These are phyloP conservation scores for Pelargonium australe DNA, from an alignment of 441 rosid species.

Conservation along the genomic window DNA sequence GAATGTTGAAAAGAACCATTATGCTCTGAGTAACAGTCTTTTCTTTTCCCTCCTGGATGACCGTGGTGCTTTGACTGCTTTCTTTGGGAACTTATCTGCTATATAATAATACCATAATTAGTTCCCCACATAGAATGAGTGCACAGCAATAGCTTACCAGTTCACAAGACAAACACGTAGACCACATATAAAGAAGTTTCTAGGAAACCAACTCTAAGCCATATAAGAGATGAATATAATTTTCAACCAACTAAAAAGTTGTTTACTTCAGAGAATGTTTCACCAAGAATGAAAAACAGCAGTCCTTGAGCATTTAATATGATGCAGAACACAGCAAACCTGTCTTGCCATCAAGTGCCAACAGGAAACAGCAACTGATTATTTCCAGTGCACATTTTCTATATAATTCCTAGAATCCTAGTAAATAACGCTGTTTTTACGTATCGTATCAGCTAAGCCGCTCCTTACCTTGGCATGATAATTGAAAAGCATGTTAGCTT, in stretches of 20 bases:
- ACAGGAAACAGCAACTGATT: too few relatives aligned
- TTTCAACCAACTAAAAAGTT: not conserved
- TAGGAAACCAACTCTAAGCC: not conserved
- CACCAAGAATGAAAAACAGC: too few relatives aligned
- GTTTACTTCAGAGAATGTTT: not conserved
- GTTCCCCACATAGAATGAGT: not conserved
- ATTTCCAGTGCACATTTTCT: too few relatives aligned
- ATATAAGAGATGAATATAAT: not conserved
- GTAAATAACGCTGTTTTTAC: too few relatives aligned
- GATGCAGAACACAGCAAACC: too few relatives aligned
- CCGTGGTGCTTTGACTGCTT: conserved; percentile 36
- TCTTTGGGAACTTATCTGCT: conserved; percentile 41
- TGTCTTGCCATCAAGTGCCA: too few relatives aligned
- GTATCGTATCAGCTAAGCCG: too few relatives aligned
- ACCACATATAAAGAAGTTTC: not conserved
- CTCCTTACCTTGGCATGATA: too few relatives aligned
- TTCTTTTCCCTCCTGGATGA: conserved; percentile 40
- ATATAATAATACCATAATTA: conserved; percentile 18
- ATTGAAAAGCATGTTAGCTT: too few relatives aligned
- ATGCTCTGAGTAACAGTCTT: conserved; percentile 30
- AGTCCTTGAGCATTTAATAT: too few relatives aligned
- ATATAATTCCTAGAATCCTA: too few relatives aligned
- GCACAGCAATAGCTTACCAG: not conserved
- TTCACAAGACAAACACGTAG: conserved; percentile 2
- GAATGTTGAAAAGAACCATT: conserved; percentile 36